Base-by-base conservation (phyloP, 192 early-diverging fungal genomes). In the Backusella circina region DNA sequence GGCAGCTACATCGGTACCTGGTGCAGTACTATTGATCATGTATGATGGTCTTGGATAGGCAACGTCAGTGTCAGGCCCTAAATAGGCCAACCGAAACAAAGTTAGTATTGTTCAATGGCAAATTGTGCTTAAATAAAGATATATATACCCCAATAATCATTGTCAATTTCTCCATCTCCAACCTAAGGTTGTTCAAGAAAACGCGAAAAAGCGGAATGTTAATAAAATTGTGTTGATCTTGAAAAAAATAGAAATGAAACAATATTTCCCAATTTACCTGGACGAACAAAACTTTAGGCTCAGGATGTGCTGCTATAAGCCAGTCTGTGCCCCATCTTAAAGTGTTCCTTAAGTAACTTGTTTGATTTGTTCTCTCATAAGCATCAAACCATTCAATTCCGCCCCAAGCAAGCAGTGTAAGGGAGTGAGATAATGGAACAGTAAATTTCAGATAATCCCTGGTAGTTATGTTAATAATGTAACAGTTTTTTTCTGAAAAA, bases 311-410 rank as follows among this genome's bases (percentile, higher is more conserved):
- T 26, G 83, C 84, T 38, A 86, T 83, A 31, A 88, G 57, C 85
- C 86, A 88, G 51, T 88, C 86, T 67, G 82, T 86, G n/a, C 86
- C 83, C 83, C 84, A 86, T 41, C 75, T 83, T 15, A 88, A 54
- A 82, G 79, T 86, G 65, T 80, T 79, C 31, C 77, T 71, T 12
- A 88, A 68, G 44, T 85, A 80, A 1, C 26, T 38, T 12, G 80
- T 80, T 70, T 88, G 79, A 28, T 78, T 70, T 28, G 86, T 82
- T 39, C 76, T 67, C 31, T 80, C 66, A 66, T 84, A 88, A 44
- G 84, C 84, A 1, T 88, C 82, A 76, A 76, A 85, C 71, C 76
- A 88, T 64, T 87, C 84, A 36, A 84, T 12, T 2, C 71, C 86
- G 16, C 86, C 86, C 84, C 86, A 88, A 32, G 86, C 82, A 6